Base-by-base conservation (phyloP, 2,329 filamentous ascomycete species). In the Sphaceloma murrayae region DNA sequence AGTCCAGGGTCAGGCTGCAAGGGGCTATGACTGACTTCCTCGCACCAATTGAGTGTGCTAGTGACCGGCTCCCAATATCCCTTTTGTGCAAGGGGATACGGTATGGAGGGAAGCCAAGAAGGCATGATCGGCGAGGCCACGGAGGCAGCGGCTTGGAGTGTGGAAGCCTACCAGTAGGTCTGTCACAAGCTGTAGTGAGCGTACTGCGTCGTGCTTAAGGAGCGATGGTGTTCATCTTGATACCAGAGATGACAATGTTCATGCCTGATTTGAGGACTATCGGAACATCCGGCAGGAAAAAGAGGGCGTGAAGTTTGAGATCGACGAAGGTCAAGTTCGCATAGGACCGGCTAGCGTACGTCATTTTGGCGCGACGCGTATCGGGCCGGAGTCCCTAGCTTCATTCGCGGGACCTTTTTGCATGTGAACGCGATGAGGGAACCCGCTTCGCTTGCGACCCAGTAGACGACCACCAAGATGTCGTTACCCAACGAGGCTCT, bases 401-500 rank as follows among this genome's bases (percentile, higher is more conserved):
- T 13, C 36, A 40, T 17, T 14, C 26, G 19, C 13, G 24, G 5
- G 11, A 27, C 11, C 24, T 27, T 39, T 30, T 16, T 11, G 36
- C 36, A 40, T 26, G 36, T 40, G 36, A 40, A 17, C 19, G 17
- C 34, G 14, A 27, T n/a, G n/a, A n/a, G n/a, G n/a, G n/a, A n/a
- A n/a, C n/a, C n/a, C n/a, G n/a, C n/a, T n/a, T n/a, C n/a, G n/a
- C n/a, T n/a, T n/a, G n/a, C n/a, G n/a, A n/a, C n/a, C n/a, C n/a
- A n/a, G n/a, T n/a, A n/a, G n/a, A n/a, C 36, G 10, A 26, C 36
- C 8, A 14, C 21, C 33, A 74, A 56, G 42, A 95, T 96, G 89
- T 85, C 89, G 45, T 91, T 96, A 55, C 82, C 88, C 44, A 94
- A 93, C 58, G 85, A 94, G 68, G 87, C 88, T 48, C 71, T 96